These are phyloP conservation scores for Trametes polyzona DNA, from an alignment of 1,284 basidiomycete species.

Conservation along the genomic window DNA sequence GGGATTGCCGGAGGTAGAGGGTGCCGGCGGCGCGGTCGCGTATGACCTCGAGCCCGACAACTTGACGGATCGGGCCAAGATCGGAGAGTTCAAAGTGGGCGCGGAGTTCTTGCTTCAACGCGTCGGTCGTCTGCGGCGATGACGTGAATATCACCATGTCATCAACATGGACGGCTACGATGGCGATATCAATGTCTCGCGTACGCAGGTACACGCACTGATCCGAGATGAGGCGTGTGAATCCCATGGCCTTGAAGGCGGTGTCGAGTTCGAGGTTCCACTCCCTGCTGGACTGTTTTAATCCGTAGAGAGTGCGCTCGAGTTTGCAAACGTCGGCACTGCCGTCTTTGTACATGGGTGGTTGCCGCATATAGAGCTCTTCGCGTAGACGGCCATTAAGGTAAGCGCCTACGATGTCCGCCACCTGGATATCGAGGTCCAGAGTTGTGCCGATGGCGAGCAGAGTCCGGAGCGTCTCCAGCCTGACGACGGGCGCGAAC, in stretches of 20 bases:
- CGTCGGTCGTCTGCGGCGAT: not conserved
- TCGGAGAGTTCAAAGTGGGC: conserved; percentile 29
- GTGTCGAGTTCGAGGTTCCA: conserved; percentile 33
- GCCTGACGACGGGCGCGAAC: too few relatives aligned
- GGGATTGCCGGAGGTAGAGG: not conserved
- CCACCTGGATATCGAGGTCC: too few relatives aligned
- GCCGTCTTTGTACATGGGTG: conserved; percentile 32
- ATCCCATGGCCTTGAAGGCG: conserved; percentile 21
- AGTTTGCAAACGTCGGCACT: conserved; percentile 19
- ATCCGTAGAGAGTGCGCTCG: conserved; percentile 31
- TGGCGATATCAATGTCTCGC: not conserved
- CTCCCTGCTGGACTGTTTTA: conserved; percentile 35
- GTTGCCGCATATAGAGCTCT: conserved; percentile 44
- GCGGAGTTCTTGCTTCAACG: conserved; percentile 17
- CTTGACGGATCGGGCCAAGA: conserved; percentile 22
- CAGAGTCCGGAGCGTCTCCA: too few relatives aligned
- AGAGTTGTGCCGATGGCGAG: too few relatives aligned
- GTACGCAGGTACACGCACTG: conserved; percentile 21
- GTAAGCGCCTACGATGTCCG: conserved; percentile 40
- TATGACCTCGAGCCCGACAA: conserved; percentile 33
- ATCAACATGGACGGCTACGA: conserved; percentile 32
- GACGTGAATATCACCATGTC: conserved; percentile 22
- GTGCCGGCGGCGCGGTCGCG: conserved; percentile 18
- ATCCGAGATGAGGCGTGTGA: conserved; percentile 28
- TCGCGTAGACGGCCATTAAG: conserved; percentile 42